phyloP scores from a whole-genome alignment of 139 green algal genomes.

The Yamagishiella unicocca region DNA sequence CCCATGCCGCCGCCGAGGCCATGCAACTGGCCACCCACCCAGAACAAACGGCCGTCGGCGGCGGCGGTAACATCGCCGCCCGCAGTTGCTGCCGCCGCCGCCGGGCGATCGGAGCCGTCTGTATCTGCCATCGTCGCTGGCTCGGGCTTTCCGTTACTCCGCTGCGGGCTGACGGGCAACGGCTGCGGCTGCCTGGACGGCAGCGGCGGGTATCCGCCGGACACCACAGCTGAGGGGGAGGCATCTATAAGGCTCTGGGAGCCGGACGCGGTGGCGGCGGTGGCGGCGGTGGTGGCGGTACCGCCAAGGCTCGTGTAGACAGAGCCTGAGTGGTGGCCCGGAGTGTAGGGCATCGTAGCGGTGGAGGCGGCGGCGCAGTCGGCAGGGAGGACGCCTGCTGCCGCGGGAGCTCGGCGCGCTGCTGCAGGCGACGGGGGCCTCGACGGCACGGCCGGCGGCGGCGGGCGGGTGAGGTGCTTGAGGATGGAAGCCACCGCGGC shows the following conservation, averaged over 20 bases:
- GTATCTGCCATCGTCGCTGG: not conserved
- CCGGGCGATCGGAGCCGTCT: not conserved
- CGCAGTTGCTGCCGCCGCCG: not conserved
- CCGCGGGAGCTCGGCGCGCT: not conserved
- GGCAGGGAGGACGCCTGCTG: not conserved
- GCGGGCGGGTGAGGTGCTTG: not conserved
- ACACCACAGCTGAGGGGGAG: no score
- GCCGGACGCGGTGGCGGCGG: no score
- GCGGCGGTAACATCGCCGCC: not conserved
- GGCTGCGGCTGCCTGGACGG: no score
- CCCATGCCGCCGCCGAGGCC: not conserved
- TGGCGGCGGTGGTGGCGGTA: no score
- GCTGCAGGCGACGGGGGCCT: not conserved
- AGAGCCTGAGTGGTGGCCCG: no score
- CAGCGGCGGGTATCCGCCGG: no score
- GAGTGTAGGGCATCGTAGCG: no score
- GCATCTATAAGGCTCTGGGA: no score
- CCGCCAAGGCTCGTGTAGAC: no score
- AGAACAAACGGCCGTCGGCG: not conserved
- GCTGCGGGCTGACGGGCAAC: no score
- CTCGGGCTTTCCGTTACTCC: no score
- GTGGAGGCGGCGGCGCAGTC: not conserved
- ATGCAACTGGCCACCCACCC: constrained; percentile 19
- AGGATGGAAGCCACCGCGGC: constrained; percentile 11
- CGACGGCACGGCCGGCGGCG: not conserved